Conservation (phyloP, 2,329 filamentous ascomycete genomes). For the Fonsecaea erecta region DNA sequence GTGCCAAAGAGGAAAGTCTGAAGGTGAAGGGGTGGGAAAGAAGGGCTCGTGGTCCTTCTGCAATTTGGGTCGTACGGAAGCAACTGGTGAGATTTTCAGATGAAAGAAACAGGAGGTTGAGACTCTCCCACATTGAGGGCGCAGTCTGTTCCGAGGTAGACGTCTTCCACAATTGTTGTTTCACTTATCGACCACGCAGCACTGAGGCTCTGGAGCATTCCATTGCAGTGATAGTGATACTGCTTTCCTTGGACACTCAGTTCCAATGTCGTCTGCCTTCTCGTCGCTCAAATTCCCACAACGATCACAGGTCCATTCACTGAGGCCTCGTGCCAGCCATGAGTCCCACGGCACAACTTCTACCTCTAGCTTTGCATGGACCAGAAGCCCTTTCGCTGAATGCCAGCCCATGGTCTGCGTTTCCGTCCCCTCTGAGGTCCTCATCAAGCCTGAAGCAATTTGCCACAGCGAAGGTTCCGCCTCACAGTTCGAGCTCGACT, state of each 20-base stretch:
- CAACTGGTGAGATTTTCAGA: not conserved
- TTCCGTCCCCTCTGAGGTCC: not conserved
- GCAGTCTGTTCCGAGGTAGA: not conserved
- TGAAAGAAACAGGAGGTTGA: not conserved
- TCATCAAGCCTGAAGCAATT: not conserved
- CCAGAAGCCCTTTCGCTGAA: not conserved
- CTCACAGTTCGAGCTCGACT: conserved; percentile 32
- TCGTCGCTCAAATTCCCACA: not conserved
- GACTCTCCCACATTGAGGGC: not conserved
- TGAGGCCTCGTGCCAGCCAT: not conserved
- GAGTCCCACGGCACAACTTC: not conserved
- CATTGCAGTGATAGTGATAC: not conserved
- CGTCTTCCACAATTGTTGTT: not conserved
- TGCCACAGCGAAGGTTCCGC: not conserved
- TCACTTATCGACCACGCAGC: not conserved
- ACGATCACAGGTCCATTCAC: not conserved
- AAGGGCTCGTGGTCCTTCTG: not conserved
- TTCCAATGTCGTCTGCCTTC: not conserved
- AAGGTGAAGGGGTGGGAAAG: not conserved
- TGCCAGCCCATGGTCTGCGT: not conserved
- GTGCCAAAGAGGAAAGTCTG: not conserved
- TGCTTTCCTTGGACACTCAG: not conserved
- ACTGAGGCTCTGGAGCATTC: not conserved
- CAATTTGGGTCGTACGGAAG: not conserved
- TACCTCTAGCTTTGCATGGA: not conserved